Percentiles rank a stretch among this genome's conserved stretches.
These are phyloP conservation scores for Termitomyces sp. DNA, from an alignment of 768 basidiomycete species.

Conservation along the genomic window DNA sequence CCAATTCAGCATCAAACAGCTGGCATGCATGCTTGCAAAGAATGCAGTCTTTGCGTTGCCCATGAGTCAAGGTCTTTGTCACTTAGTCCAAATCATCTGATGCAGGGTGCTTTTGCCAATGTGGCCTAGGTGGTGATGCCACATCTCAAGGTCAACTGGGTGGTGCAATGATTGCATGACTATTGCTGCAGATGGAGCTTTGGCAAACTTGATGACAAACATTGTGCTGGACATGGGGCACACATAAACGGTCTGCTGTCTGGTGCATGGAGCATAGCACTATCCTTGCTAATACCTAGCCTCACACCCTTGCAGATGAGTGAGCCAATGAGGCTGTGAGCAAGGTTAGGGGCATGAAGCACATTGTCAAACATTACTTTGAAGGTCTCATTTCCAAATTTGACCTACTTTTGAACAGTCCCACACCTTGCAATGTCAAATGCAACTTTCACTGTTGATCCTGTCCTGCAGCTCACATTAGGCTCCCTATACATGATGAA, in stretches of 20 bases:
- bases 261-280: neutral
- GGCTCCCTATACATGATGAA: no score
- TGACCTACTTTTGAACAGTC: neutral
- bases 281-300: no score
- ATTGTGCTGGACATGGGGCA: neutral
- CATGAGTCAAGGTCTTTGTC: neutral
- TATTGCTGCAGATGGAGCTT: neutral
- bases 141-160: no score
- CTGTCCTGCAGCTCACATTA: no score
- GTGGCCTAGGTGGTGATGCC: no score
- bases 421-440: no score
- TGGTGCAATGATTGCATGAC: neutral
- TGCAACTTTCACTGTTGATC: no score
- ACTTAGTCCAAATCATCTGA: neutral
- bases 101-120: no score
- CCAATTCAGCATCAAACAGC: neutral
- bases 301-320: no score
- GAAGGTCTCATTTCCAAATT: neutral
- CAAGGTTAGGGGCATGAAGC: conserved; percentile 1
- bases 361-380: neutral
- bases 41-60: neutral
- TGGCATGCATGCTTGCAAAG: neutral
- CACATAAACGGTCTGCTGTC: neutral
- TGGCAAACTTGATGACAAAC: neutral
- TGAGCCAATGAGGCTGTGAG: conserved; percentile 16